Evolutionary conservation across 768 basidiomycete genomes (phyloP).

Genomic region (Amanita muscaria): DNA sequence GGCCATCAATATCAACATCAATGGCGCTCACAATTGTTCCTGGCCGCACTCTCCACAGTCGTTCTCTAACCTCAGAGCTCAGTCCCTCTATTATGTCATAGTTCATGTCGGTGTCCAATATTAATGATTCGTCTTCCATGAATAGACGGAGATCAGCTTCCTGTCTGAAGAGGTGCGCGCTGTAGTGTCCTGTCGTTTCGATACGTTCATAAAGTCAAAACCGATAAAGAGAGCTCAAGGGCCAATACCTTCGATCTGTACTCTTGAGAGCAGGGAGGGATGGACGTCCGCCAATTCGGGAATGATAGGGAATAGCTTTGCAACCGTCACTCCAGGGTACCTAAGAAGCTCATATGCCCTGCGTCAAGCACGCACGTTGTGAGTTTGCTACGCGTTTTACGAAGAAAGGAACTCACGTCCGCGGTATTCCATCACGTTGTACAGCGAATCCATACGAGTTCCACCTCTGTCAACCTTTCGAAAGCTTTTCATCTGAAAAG

Average conservation of each 20-base stretch:
- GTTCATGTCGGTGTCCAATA: constrained; percentile 62
- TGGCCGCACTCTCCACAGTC: constrained; percentile 52
- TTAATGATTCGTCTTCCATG: constrained; percentile 64
- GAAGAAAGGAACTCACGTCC: constrained; percentile 25
- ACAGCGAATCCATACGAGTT: constrained; percentile 32
- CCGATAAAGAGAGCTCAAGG: neutral
- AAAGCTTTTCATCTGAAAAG: neutral
- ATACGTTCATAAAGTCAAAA: neutral
- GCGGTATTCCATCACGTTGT: constrained; percentile 33
- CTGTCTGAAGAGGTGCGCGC: constrained; percentile 60
- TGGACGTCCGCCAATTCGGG: constrained; percentile 45
- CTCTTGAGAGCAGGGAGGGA: constrained; percentile 43
- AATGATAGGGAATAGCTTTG: constrained; percentile 31
- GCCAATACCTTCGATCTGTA: constrained; percentile 61
- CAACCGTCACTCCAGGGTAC: constrained; percentile 42
- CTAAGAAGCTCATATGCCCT: constrained; percentile 75
- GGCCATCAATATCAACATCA: neutral
- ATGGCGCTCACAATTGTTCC: constrained; percentile 49
- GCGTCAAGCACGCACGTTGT: constrained; percentile 1
- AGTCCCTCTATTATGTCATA: constrained; percentile 58
- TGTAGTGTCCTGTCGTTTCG: constrained; percentile 44
- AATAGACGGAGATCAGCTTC: constrained; percentile 67
- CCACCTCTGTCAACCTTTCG: constrained; percentile 24
- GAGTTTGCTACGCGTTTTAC: neutral
- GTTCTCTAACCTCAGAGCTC: constrained; percentile 68